phyloP scores from a whole-genome alignment of 345 rosid genomes.

The Raphanus raphanistrum region DNA sequence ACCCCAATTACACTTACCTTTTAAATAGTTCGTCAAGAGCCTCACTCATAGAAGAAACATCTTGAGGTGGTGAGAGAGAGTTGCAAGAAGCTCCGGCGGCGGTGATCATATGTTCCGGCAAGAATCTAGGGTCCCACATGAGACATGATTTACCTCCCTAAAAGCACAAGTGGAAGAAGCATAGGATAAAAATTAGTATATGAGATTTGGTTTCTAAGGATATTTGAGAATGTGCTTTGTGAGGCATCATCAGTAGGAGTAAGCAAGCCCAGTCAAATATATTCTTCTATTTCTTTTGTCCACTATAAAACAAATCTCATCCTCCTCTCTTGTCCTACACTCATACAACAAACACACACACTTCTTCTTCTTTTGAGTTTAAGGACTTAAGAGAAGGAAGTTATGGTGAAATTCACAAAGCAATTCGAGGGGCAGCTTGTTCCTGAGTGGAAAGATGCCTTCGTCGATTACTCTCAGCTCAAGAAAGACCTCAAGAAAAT shows the following conservation, averaged over 20 bases:
- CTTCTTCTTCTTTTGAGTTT: constrained; percentile 9
- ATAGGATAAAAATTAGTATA: constrained; percentile 43
- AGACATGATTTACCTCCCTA: constrained; percentile 23
- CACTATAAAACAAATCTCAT: constrained; percentile 53
- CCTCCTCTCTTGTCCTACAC: constrained; percentile 43
- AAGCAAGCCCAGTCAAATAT: constrained; percentile 40
- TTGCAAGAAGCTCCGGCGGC: constrained; percentile 9
- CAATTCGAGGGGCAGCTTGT: constrained; percentile 92
- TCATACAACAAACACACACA: constrained; percentile 37
- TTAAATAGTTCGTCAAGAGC: constrained; percentile 4
- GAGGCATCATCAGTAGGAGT: constrained; percentile 38
- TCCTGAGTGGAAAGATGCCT: constrained; percentile 99
- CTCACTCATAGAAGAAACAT: constrained; percentile 1
- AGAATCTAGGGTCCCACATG: constrained; percentile 27
- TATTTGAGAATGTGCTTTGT: constrained; percentile 64
- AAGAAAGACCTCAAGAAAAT: constrained; percentile 77
- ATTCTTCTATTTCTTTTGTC: constrained; percentile 36
- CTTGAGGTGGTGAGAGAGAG: constrained; percentile 15
- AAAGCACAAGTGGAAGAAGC: constrained; percentile 62
- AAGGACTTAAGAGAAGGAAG: constrained; percentile 21
- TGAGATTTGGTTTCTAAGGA: constrained; percentile 41
- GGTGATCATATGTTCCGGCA: constrained; percentile 16
- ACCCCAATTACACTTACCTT: constrained; percentile 3
- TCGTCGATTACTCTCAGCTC: constrained; percentile 90
- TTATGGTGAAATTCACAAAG: constrained; percentile 86